Evolutionary conservation across 352 stramenopile genomes (phyloP).

Genomic region (Thalassiosira hispida): DNA sequence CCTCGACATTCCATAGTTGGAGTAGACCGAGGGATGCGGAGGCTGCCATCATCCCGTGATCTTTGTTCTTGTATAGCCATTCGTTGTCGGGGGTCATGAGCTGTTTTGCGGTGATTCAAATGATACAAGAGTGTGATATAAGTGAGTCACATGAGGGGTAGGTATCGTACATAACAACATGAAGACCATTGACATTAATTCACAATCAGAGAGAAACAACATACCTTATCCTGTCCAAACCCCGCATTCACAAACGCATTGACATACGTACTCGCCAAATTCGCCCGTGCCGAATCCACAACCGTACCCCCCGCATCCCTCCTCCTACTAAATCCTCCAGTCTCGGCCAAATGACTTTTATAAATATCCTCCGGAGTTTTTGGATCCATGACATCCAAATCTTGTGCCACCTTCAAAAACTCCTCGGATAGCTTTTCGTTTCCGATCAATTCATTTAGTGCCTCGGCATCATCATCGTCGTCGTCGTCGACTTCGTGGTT

Average conservation of each 20-base stretch:
- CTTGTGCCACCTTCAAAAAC: conserved; percentile 95
- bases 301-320: conserved; percentile 77
- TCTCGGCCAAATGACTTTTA: conserved; percentile 99
- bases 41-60: conserved; percentile 98
- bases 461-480: conserved; percentile 91
- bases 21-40: conserved; percentile 97
- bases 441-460: conserved; percentile 93
- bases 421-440: conserved; percentile 96
- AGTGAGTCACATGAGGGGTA: not conserved
- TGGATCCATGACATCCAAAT: conserved; percentile 95
- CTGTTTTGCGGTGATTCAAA: not conserved
- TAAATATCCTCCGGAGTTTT: conserved; percentile 99
- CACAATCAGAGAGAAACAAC: conserved; percentile 10
- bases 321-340: conserved; percentile 86
- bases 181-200: not conserved
- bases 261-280: conserved; percentile 99
- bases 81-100: conserved; percentile 92
- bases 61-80: conserved; percentile 99
- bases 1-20: conserved; percentile 99
- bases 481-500: conserved; percentile 92
- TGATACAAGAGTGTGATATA: not conserved
- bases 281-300: conserved; percentile 96
- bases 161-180: not conserved
- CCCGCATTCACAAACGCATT: conserved; percentile 99
- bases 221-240: conserved; percentile 96